Percentiles rank a stretch among this genome's conserved stretches.
Evolutionary conservation across 2,329 filamentous ascomycete species (phyloP).

Genomic region (Fusarium clavum): DNA sequence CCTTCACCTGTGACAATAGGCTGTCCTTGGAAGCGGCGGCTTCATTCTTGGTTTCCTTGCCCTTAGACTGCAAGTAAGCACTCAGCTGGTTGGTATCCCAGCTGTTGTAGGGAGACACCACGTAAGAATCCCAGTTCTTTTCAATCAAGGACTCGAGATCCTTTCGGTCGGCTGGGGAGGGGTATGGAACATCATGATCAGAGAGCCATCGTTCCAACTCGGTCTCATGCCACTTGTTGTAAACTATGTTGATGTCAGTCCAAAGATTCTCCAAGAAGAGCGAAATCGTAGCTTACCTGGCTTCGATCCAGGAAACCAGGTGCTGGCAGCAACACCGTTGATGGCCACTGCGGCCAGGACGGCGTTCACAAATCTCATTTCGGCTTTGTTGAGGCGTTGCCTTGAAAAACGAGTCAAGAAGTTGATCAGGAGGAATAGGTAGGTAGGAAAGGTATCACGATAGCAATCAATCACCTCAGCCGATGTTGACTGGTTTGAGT

Average conservation of each 20-base stretch:
- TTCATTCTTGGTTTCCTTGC: conserved; percentile 74
- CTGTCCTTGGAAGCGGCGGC: conserved; percentile 76
- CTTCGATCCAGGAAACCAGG: conserved; percentile 81
- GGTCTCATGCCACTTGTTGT: conserved; percentile 99
- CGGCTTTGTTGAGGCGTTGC: conserved; percentile 44
- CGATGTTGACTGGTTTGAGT: conserved; percentile 2
- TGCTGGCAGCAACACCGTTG: conserved; percentile 76
- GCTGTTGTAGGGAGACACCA: conserved; percentile 78
- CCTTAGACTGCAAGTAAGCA: conserved; percentile 76
- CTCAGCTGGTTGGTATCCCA: conserved; percentile 79
- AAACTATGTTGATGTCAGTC: conserved; percentile 67
- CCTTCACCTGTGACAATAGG: conserved; percentile 76
- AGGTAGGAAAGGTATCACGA: conserved; percentile 10
- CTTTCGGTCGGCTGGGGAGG: conserved; percentile 90
- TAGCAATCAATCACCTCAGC: conserved; percentile 11
- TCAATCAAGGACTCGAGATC: conserved; percentile 93
- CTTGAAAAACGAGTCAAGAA: conserved; percentile 1
- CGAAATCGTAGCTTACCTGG: conserved; percentile 69
- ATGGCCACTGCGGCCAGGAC: conserved; percentile 78
- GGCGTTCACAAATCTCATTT: conserved; percentile 82
- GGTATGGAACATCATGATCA: conserved; percentile 91
- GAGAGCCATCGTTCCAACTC: conserved; percentile 97
- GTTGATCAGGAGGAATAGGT: background rate
- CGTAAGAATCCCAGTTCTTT: conserved; percentile 85
- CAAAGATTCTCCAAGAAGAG: background rate